Base-by-base conservation (phyloP, 257 asterid genomes). In the Lycium ferocissimum region DNA sequence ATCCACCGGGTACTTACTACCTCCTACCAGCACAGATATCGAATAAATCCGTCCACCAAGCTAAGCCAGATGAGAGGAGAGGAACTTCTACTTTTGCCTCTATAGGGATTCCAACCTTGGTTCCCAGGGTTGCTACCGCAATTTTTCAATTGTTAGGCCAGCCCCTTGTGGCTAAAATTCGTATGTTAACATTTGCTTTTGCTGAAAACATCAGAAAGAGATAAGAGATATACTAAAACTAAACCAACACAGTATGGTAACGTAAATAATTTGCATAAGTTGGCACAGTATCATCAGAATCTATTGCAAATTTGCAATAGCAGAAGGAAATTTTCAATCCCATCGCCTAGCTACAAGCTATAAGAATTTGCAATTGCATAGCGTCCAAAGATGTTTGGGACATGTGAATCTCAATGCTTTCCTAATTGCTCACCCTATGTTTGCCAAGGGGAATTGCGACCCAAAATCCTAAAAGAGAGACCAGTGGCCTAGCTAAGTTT, bases 321-420 rank as follows among this genome's bases (percentile, higher is more conserved):
- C 72, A 11, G 6, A 12, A 53, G 9, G 17, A 20, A 47, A n/a
- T 6, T 43, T 43, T 72, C 5, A 43, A n/a, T n/a, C n/a, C 3
- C 58, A 18, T 72, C 1, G 0, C 80, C n/a, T n/a, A n/a, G n/a
- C 58, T 10, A 72, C 11, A 72, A 72, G 58, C 38, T 47, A 43
- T 5, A 20, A 72, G 5, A 43, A 72, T 45, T 47, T 35, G 45
- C 80, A 73, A 73, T 45, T 73, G 38, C 80, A 73, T 73, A 47
- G 80, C 80, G 11, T 73, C 35, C 58, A 20, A 72, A 45, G 58
- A 43, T 2, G 1, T 45, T 72, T 72, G 43, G 58, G 57, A 20
- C 57, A 72, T n/a, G 57, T 45, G 80, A 72, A 72, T 72, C 38
- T n/a, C 80, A 72, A 43, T 72, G 18, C 57, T 72, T 43, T 18